Conservation (phyloP, 2,329 filamentous ascomycete species). For the Sphaerostilbella broomeana region DNA sequence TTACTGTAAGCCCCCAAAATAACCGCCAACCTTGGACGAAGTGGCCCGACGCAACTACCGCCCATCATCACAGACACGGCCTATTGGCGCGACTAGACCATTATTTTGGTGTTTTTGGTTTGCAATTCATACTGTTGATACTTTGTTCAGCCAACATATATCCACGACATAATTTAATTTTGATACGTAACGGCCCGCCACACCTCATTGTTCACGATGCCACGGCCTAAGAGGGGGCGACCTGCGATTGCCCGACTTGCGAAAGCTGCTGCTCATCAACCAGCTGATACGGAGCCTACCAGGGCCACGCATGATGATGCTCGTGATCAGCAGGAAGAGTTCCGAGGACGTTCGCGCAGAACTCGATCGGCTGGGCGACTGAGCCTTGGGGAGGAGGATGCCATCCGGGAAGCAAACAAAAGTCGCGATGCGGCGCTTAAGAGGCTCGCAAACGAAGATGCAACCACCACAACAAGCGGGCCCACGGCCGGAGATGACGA, state of each 20-base stretch:
- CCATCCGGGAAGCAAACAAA: constrained; percentile 20
- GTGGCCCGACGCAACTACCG: no score
- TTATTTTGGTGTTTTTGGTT: background rate
- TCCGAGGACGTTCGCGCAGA: constrained; percentile 19
- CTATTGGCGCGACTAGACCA: no score
- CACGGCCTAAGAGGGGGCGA: constrained; percentile 25
- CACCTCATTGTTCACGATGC: constrained; percentile 19
- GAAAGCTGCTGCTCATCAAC: constrained; percentile 14
- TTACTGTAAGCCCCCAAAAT: no score
- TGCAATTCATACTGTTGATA: no score
- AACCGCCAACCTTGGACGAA: no score
- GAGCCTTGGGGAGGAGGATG: constrained; percentile 21
- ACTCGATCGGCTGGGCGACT: constrained; percentile 14
- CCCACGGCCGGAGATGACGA: constrained; percentile 23
- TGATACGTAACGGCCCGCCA: background rate
- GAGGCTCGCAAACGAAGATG: constrained; percentile 29
- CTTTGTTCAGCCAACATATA: no score
- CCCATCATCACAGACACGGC: no score
- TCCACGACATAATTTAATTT: no score
- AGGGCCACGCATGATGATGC: background rate
- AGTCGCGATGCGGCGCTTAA: constrained; percentile 33
- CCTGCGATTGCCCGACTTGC: constrained; percentile 20
- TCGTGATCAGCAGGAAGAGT: constrained; percentile 21
- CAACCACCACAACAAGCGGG: constrained; percentile 22
- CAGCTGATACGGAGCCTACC: background rate